Percentiles rank a stretch among this genome's conserved stretches.
Conservation (phyloP, 164 flowering plant species). For the Cinnamomum micranthum region DNA sequence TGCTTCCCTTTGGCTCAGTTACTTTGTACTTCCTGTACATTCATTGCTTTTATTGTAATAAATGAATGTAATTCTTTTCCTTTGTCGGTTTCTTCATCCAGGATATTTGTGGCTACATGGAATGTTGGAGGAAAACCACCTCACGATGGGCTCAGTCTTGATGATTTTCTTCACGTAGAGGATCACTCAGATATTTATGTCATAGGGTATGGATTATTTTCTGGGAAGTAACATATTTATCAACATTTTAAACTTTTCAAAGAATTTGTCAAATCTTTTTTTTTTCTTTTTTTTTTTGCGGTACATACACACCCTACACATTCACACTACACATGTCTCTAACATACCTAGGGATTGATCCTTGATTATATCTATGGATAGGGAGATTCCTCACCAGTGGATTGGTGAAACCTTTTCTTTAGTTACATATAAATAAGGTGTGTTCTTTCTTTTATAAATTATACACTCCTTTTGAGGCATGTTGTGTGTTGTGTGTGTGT, state of each 20-base stretch:
- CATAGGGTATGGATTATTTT: slow-evolving; percentile 47
- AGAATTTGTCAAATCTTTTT: not conserved
- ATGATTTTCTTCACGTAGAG: slow-evolving; percentile 48
- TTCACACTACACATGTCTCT: too few species aligned
- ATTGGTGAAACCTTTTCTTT: too few species aligned
- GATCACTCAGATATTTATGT: slow-evolving; percentile 60
- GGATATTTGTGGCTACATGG: slow-evolving; percentile 81
- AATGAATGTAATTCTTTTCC: not conserved
- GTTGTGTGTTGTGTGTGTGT: too few species aligned
- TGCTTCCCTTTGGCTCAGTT: not conserved
- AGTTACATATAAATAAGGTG: too few species aligned
- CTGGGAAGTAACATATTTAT: not conserved
- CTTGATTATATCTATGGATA: too few species aligned
- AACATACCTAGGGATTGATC: too few species aligned
- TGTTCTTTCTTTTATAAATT: too few species aligned
- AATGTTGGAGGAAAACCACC: slow-evolving; percentile 82
- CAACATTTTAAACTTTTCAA: not conserved
- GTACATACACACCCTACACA: not conserved
- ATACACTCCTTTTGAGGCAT: too few species aligned
- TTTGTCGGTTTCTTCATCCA: slow-evolving; percentile 11
- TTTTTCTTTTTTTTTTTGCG: not conserved
- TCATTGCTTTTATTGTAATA: not conserved
- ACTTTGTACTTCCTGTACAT: not conserved
- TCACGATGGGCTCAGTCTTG: slow-evolving; percentile 43
- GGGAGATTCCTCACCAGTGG: too few species aligned